phyloP scores from a whole-genome alignment of 495 filamentous ascomycete genomes.

The Penicillium pancosmium region DNA sequence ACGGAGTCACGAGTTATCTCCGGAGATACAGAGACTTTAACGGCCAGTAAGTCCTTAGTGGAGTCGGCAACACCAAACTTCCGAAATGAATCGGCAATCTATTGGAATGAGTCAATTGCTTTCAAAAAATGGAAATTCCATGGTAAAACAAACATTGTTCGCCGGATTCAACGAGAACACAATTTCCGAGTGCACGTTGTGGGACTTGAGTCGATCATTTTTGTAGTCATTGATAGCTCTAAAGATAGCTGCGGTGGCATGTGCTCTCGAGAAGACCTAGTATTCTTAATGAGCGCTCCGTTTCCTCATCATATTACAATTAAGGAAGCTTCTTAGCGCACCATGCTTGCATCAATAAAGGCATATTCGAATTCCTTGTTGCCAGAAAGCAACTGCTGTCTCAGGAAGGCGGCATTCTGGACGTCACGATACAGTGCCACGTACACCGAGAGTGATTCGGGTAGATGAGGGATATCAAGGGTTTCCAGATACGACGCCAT shows the following conservation, averaged over 20 bases:
- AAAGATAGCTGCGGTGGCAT: slow-evolving; percentile 77
- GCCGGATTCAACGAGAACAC: slow-evolving; percentile 80
- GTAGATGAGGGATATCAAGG: slow-evolving; percentile 70
- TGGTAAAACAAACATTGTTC: slow-evolving; percentile 69
- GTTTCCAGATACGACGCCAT: slow-evolving; percentile 47
- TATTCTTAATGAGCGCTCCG: slow-evolving; percentile 2
- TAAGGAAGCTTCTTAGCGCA: slow-evolving; percentile 31
- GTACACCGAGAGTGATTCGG: slow-evolving; percentile 64
- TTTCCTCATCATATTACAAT: not conserved
- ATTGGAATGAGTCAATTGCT: slow-evolving; percentile 24
- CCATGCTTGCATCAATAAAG: slow-evolving; percentile 80
- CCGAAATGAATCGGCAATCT: slow-evolving; percentile 92
- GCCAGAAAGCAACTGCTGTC: slow-evolving; percentile 75
- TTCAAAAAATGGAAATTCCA: not conserved
- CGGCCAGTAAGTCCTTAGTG: slow-evolving; percentile 69
- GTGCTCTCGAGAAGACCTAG: slow-evolving; percentile 67
- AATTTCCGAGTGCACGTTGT: slow-evolving; percentile 92
- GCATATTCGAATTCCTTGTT: slow-evolving; percentile 90
- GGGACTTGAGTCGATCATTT: slow-evolving; percentile 66
- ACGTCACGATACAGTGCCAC: slow-evolving; percentile 75
- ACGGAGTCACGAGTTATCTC: slow-evolving; percentile 57
- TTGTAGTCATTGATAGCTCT: slow-evolving; percentile 70
- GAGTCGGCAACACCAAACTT: slow-evolving; percentile 76
- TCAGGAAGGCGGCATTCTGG: slow-evolving; percentile 73
- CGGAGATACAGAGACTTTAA: slow-evolving; percentile 65